Conservation (phyloP, 2,329 filamentous ascomycete genomes). For the Cercospora citrullina region DNA sequence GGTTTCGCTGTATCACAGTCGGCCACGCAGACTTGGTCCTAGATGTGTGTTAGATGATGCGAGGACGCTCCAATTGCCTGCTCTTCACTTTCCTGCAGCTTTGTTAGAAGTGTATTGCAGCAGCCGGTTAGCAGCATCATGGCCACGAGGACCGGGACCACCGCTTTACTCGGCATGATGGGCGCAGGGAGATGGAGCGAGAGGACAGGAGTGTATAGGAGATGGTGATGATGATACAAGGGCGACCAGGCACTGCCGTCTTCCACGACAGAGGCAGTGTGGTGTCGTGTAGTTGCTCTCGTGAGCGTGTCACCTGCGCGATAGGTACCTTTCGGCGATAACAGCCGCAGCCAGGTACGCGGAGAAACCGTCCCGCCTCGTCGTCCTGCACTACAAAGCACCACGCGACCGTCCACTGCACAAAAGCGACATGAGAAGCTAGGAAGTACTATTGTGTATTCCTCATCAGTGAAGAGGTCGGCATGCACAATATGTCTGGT, state of each 20-base stretch:
- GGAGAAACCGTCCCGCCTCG: neutral
- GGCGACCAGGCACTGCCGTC: neutral
- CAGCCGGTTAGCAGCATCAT: slow-evolving; percentile 98
- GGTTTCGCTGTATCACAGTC: slow-evolving; percentile 76
- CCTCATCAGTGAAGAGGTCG: neutral
- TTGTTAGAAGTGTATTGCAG: slow-evolving; percentile 95
- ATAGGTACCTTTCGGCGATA: neutral
- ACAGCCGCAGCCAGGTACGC: neutral
- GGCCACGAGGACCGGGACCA: slow-evolving; percentile 81
- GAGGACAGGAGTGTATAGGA: neutral
- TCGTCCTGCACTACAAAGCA: neutral
- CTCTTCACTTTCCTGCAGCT: slow-evolving; percentile 43
- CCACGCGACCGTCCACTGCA: neutral
- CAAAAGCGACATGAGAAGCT: neutral
- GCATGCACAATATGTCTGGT: neutral
- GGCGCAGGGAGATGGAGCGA: neutral
- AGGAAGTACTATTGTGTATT: neutral
- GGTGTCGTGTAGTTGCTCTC: slow-evolving; percentile 6
- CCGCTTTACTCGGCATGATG: slow-evolving; percentile 60
- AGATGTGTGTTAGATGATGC: slow-evolving; percentile 46
- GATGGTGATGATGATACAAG: neutral
- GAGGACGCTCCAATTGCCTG: neutral
- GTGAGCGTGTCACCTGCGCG: slow-evolving; percentile 18
- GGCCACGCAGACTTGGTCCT: slow-evolving; percentile 97
- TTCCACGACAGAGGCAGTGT: neutral